Conservation (phyloP, 2,329 filamentous ascomycete species). For the Xylaria arbuscula region DNA sequence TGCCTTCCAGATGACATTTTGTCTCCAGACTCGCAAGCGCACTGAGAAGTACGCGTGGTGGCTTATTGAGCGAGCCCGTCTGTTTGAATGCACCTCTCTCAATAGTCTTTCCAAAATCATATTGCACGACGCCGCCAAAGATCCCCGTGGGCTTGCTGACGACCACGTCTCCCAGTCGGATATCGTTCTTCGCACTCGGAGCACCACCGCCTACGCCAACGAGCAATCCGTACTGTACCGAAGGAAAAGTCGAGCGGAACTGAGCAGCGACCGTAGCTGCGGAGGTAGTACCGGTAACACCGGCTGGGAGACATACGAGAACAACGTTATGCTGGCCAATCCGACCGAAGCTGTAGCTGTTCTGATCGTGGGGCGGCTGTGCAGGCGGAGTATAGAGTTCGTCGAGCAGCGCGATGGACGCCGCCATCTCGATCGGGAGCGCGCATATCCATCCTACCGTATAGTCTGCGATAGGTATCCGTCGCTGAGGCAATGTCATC, state of each 20-base stretch:
- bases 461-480: too few relatives aligned
- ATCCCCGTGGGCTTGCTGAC: background rate
- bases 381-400: background rate
- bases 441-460: too few relatives aligned
- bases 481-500: too few relatives aligned
- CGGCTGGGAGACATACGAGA: background rate
- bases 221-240: background rate
- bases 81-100: background rate
- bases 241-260: background rate
- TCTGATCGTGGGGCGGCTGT: background rate
- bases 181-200: background rate
- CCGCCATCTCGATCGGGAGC: background rate
- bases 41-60: background rate
- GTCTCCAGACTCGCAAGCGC: background rate
- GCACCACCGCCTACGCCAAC: background rate
- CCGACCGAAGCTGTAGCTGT: background rate
- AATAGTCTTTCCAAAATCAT: background rate
- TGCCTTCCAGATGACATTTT: background rate
- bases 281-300: background rate
- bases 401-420: background rate
- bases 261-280: background rate
- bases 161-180: background rate
- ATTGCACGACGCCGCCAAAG: background rate
- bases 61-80: background rate
- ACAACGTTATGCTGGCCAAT: slow-evolving; percentile 3